phyloP scores from a whole-genome alignment of 768 basidiomycete species.

The Pholiota molesta region DNA sequence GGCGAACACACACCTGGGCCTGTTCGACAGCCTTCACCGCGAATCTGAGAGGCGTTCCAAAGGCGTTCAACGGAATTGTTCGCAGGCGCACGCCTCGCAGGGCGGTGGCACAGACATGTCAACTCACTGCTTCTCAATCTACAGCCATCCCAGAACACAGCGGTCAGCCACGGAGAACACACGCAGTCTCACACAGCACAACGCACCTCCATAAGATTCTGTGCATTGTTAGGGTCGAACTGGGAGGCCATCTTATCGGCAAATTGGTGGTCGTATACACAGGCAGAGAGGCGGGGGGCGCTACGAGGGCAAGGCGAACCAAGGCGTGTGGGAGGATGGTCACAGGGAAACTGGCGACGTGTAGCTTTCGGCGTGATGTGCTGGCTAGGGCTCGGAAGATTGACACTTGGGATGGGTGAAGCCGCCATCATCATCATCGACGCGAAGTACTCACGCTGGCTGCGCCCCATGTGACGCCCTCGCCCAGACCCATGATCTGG shows the following conservation, averaged over 20 bases:
- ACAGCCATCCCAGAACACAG: conserved; percentile 12
- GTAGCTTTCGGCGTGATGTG: not conserved
- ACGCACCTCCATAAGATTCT: conserved; percentile 86
- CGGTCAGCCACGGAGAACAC: not conserved
- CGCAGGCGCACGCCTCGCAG: too few species aligned
- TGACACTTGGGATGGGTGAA: not conserved
- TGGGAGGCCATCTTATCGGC: conserved; percentile 43
- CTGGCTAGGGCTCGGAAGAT: not conserved
- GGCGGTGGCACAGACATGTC: too few species aligned
- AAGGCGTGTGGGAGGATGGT: too few species aligned
- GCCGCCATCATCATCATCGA: not conserved
- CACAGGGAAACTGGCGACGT: not conserved
- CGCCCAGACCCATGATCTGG: conserved; percentile 1
- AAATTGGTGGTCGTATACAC: not conserved
- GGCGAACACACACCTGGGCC: conserved; percentile 73
- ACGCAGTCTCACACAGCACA: not conserved
- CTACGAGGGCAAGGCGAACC: too few species aligned
- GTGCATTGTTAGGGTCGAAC: conserved; percentile 91
- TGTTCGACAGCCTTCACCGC: conserved; percentile 97
- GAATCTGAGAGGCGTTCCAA: conserved; percentile 70
- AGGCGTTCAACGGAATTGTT: not conserved
- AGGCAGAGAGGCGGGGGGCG: too few species aligned
- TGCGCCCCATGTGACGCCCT: conserved; percentile 7
- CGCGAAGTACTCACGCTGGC: conserved; percentile 6
- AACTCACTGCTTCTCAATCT: conserved; percentile 96